A percentile compares a stretch with the other conserved stretches of the same genome.
These are phyloP conservation scores for Leccinum huronense DNA, from an alignment of 1,284 basidiomycete genomes.

Conservation along the genomic window DNA sequence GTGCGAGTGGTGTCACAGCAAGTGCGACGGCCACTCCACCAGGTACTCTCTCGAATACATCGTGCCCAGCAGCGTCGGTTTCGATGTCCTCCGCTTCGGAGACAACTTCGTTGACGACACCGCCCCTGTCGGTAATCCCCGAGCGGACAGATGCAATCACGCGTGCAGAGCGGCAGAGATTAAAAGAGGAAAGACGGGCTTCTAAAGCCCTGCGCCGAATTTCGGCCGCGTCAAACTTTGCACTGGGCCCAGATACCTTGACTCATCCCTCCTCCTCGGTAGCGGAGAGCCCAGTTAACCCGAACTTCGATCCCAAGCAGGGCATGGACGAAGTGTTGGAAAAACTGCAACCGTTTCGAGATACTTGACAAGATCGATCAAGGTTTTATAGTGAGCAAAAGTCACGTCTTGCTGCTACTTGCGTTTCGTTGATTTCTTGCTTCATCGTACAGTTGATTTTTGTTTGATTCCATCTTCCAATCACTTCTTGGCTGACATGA, in stretches of 20 bases:
- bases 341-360: conserved; percentile 37
- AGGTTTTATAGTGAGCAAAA: neutral
- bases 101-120: conserved; percentile 14
- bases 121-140: conserved; percentile 32
- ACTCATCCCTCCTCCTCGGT: conserved; percentile 18
- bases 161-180: conserved; percentile 32
- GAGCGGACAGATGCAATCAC: conserved; percentile 28
- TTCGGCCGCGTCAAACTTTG: conserved; percentile 33
- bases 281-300: conserved; percentile 30
- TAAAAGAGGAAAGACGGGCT: conserved; percentile 37
- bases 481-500: conserved; percentile 17
- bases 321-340: conserved; percentile 41
- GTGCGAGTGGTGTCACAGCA: conserved; percentile 4
- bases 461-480: conserved; percentile 12
- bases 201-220: conserved; percentile 39
- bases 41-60: conserved; percentile 15
- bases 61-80: conserved; percentile 19
- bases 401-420: neutral
- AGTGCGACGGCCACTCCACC: conserved; percentile 9
- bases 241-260: conserved; percentile 22
- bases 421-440: conserved; percentile 13
- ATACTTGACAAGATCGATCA: conserved; percentile 21
- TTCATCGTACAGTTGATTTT: conserved; percentile 12
- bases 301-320: conserved; percentile 36
- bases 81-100: conserved; percentile 20